Evolutionary conservation across 805 yeast species (phyloP).

Genomic region (Sporopachydermia lactativora): DNA sequence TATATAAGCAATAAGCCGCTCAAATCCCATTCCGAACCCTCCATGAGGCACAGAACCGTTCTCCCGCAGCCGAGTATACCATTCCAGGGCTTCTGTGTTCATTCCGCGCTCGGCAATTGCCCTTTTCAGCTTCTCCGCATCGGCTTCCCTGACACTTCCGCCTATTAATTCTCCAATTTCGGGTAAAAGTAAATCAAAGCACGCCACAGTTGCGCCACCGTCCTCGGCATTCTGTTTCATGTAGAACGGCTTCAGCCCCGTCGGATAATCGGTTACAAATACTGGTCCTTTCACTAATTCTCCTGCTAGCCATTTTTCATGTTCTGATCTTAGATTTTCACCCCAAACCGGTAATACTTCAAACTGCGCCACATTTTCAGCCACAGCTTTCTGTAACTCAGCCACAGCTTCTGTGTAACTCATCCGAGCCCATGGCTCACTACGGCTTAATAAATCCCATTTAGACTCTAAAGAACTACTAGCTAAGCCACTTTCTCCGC

Average conservation of each 20-base stretch:
- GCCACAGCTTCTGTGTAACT: slow-evolving; percentile 68
- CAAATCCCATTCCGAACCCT: slow-evolving; percentile 94
- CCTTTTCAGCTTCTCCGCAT: slow-evolving; percentile 27
- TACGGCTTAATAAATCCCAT: slow-evolving; percentile 42
- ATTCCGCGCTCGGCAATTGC: slow-evolving; percentile 43
- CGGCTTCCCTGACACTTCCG: slow-evolving; percentile 83
- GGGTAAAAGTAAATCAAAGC: slow-evolving; percentile 83
- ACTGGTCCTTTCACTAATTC: slow-evolving; percentile 56
- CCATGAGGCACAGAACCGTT: slow-evolving; percentile 90
- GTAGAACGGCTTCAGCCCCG: slow-evolving; percentile 71
- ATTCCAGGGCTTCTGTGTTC: slow-evolving; percentile 41
- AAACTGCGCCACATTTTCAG: slow-evolving; percentile 21
- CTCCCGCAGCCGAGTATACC: slow-evolving; percentile 68
- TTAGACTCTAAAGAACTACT: slow-evolving; percentile 20
- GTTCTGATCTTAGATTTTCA: slow-evolving; percentile 62
- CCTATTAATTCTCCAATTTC: slow-evolving; percentile 91
- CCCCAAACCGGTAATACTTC: slow-evolving; percentile 49
- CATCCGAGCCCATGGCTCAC: slow-evolving; percentile 47
- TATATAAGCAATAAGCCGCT: slow-evolving; percentile 63
- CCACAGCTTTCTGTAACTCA: slow-evolving; percentile 25
- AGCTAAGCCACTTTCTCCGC: slow-evolving; percentile 20
- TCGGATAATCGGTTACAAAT: slow-evolving; percentile 83
- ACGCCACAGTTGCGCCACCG: slow-evolving; percentile 53
- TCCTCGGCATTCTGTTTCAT: slow-evolving; percentile 45
- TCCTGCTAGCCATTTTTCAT: slow-evolving; percentile 84